Conservation (phyloP, 176 grass and related monocot species). For the Eragrostis curvula region DNA sequence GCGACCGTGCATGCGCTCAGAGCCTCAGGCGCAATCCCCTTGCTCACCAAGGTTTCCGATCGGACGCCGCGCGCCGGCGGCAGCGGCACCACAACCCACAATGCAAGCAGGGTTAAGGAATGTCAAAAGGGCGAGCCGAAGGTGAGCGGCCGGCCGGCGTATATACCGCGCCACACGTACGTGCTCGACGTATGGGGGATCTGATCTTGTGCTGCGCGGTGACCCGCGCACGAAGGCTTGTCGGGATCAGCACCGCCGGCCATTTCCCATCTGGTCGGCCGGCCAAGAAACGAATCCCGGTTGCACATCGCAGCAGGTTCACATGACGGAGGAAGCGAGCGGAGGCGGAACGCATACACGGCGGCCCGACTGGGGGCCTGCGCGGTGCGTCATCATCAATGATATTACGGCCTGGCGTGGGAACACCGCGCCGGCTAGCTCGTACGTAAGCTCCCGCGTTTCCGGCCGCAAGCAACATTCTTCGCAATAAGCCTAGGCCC, state of each 20-base stretch:
- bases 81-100: neutral
- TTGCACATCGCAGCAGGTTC: neutral
- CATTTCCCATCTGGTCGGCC: conserved; percentile 5
- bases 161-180: conserved; percentile 12
- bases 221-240: conserved; percentile 13
- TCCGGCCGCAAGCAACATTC: conserved; percentile 36
- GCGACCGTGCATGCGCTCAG: neutral
- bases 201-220: neutral
- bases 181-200: neutral
- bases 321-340: neutral
- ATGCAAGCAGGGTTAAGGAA: neutral
- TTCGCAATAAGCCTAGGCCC: neutral
- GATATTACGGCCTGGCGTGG: neutral
- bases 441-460: neutral
- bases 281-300: neutral
- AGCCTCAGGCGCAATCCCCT: too few species aligned
- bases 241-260: neutral
- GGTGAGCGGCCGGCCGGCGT: neutral
- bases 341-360: neutral
- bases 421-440: conserved; percentile 9
- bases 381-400: neutral
- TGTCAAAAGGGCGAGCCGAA: conserved; percentile 12
- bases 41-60: too few species aligned
- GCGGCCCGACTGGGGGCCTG: neutral
- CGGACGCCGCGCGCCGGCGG: neutral